Conservation (phyloP, 1,284 basidiomycete species). For the Pascua guehoae region DNA sequence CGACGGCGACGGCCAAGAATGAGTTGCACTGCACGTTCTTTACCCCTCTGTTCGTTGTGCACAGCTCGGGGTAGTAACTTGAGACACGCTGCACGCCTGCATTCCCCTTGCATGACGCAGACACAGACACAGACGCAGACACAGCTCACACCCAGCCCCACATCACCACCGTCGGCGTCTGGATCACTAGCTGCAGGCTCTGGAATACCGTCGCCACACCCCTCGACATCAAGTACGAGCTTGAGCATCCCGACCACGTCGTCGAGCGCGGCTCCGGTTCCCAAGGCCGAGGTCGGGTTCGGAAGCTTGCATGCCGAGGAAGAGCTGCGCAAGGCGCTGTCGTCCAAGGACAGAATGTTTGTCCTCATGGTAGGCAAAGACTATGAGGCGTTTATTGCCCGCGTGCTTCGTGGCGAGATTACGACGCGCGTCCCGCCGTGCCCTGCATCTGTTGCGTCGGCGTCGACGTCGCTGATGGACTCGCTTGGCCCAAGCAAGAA, state of each 20-base stretch:
- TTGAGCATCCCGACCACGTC: neutral
- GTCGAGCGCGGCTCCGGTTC: conserved; percentile 1
- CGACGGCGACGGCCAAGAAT: too few relatives aligned
- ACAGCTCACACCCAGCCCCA: conserved; percentile 18
- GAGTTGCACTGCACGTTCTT: too few relatives aligned
- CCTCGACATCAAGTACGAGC: conserved; percentile 10
- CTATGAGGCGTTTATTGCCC: conserved; percentile 36
- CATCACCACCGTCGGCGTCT: conserved; percentile 14
- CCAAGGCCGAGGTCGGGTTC: conserved; percentile 36
- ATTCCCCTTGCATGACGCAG: too few relatives aligned
- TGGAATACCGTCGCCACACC: conserved; percentile 14
- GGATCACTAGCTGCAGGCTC: conserved; percentile 12
- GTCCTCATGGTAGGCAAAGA: conserved; percentile 41
- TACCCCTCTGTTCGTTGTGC: too few relatives aligned
- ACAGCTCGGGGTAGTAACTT: too few relatives aligned
- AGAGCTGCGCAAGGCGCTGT: conserved; percentile 35
- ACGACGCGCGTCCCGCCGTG: conserved; percentile 6
- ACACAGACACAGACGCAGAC: too few relatives aligned
- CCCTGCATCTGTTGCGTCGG: conserved; percentile 1
- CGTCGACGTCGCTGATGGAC: conserved; percentile 14
- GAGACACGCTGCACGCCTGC: neutral
- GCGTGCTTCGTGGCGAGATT: conserved; percentile 19
- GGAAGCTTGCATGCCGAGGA: conserved; percentile 34
- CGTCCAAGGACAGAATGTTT: conserved; percentile 41
- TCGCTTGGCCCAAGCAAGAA: conserved; percentile 22